These are phyloP conservation scores for Fennellomyces sp. DNA, from an alignment of 371 early-diverging fungal genomes.

Conservation along the genomic window DNA sequence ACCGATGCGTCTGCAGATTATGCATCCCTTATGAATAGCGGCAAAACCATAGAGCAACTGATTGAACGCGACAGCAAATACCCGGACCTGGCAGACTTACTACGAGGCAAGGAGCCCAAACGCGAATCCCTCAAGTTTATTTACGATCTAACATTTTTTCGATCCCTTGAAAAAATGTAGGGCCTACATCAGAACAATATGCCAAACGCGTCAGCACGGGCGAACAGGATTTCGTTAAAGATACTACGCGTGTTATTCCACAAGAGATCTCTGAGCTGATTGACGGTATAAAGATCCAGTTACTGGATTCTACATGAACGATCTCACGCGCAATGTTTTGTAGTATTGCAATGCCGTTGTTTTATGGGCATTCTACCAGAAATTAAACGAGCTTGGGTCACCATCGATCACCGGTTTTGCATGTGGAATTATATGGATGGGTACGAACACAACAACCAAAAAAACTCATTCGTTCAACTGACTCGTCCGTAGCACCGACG, in stretches of 20 bases:
- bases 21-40: slow-evolving; percentile 17
- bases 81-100: slow-evolving; percentile 49
- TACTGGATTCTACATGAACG: background rate
- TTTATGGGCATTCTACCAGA: slow-evolving; percentile 88
- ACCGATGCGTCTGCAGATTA: background rate
- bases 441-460: slow-evolving; percentile 24
- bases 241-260: slow-evolving; percentile 54
- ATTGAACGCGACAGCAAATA: slow-evolving; percentile 47
- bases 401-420: slow-evolving; percentile 75
- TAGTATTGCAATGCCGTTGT: slow-evolving; percentile 71
- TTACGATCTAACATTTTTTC: background rate
- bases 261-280: slow-evolving; percentile 72
- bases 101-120: slow-evolving; percentile 24
- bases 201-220: slow-evolving; percentile 5
- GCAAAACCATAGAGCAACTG: slow-evolving; percentile 46
- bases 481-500: slow-evolving; percentile 45
- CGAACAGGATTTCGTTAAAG: slow-evolving; percentile 13
- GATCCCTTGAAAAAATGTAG: slow-evolving; percentile 2
- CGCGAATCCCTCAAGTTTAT: background rate
- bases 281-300: slow-evolving; percentile 47
- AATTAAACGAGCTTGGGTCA: slow-evolving; percentile 77
- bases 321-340: background rate
- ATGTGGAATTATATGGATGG: slow-evolving; percentile 81
- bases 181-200: slow-evolving; percentile 17
- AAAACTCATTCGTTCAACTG: background rate